Evolutionary conservation across 306 rosid genomes (phyloP).

Genomic region (Trifolium subterraneum): DNA sequence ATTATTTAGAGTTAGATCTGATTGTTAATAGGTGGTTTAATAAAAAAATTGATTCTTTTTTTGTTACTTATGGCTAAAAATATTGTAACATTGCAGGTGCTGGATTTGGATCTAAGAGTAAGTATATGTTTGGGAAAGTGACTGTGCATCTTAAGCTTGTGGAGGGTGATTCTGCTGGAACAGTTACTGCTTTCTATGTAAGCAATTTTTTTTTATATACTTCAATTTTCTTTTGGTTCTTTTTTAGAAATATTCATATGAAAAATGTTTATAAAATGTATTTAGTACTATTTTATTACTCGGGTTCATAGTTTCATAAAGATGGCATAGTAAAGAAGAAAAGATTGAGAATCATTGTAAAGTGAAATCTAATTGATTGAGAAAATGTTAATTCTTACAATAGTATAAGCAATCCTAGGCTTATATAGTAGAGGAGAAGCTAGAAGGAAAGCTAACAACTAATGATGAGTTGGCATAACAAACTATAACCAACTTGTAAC

Average conservation of each 20-base stretch:
- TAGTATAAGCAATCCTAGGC: too few relatives aligned
- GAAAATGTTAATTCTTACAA: too few relatives aligned
- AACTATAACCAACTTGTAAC: too few relatives aligned
- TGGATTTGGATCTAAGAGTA: slow-evolving; percentile 86
- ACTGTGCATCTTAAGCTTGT: slow-evolving; percentile 79
- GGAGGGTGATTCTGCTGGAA: slow-evolving; percentile 95
- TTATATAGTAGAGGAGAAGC: too few relatives aligned
- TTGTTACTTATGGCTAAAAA: neutral
- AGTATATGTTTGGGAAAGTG: slow-evolving; percentile 87
- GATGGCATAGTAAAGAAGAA: too few relatives aligned
- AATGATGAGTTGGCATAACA: too few relatives aligned
- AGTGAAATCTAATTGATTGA: too few relatives aligned
- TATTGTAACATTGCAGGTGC: slow-evolving; percentile 67
- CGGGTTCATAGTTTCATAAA: too few relatives aligned
- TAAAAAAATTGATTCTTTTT: neutral
- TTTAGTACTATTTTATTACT: too few relatives aligned
- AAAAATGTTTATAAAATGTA: too few relatives aligned
- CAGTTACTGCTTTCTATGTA: slow-evolving; percentile 93
- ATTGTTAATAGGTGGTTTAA: neutral
- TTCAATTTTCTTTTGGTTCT: neutral
- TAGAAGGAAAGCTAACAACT: too few relatives aligned
- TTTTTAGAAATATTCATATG: neutral
- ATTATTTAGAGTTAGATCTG: slow-evolving; percentile 6
- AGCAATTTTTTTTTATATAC: slow-evolving; percentile 26
- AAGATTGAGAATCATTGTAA: too few relatives aligned